Evolutionary conservation across 2,329 filamentous ascomycete species (phyloP).

Genomic region (Ceratocystiopsis sp.): DNA sequence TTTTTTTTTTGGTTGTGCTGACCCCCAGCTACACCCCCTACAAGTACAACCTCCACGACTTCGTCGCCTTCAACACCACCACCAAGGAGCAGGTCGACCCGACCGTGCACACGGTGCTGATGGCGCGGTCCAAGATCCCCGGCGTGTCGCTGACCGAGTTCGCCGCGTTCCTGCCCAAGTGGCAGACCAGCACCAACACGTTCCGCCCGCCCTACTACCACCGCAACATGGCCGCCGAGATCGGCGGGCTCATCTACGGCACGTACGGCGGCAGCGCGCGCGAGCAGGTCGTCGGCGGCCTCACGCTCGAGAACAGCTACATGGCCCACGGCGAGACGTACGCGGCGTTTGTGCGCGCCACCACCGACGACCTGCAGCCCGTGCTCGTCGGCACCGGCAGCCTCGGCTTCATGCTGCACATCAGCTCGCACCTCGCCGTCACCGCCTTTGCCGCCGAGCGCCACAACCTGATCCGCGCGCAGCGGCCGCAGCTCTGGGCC

Average conservation of each 20-base stretch:
- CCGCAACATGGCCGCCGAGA: conserved; percentile 38
- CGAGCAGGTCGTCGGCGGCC: conserved; percentile 13
- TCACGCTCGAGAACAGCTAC: conserved; percentile 18
- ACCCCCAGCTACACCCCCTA: conserved; percentile 38
- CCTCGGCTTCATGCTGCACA: conserved; percentile 9
- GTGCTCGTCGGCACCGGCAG: conserved; percentile 1
- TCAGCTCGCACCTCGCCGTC: conserved; percentile 3
- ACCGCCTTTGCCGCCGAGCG: conserved; percentile 1
- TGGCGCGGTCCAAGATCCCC: conserved; percentile 26
- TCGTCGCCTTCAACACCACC: conserved; percentile 32
- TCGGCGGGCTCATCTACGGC: conserved; percentile 34
- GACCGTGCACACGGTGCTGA: conserved; percentile 47
- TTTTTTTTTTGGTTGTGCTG: background rate
- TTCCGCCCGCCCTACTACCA: conserved; percentile 52
- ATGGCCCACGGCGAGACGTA: conserved; percentile 21
- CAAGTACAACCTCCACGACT: conserved; percentile 37
- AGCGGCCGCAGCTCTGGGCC: conserved; percentile 1
- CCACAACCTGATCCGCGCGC: conserved; percentile 1
- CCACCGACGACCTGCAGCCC: conserved; percentile 6
- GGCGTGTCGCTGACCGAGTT: conserved; percentile 35
- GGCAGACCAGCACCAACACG: conserved; percentile 43
- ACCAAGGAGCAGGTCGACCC: conserved; percentile 44
- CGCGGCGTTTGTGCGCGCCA: conserved; percentile 15
- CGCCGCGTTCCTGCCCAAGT: conserved; percentile 48
- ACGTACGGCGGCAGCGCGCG: conserved; percentile 14